These are phyloP conservation scores for Fusarium siculi DNA, from an alignment of 2,329 filamentous ascomycete species.

Conservation along the genomic window DNA sequence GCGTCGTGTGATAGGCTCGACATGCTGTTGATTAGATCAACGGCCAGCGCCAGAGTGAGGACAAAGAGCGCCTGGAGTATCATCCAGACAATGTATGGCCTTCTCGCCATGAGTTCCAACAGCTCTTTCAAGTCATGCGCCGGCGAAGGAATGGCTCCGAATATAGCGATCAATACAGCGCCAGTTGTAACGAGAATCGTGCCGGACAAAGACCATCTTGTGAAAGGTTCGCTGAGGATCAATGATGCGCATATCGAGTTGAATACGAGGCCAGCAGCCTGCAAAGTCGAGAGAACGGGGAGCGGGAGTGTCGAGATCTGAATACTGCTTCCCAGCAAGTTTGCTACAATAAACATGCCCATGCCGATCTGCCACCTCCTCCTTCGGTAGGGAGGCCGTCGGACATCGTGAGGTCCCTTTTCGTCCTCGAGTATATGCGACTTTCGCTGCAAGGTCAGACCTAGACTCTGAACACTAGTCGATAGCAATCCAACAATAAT, in stretches of 20 bases:
- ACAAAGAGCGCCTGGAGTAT: constrained; percentile 80
- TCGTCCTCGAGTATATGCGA: constrained; percentile 98
- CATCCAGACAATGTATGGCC: constrained; percentile 90
- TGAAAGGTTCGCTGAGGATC: constrained; percentile 93
- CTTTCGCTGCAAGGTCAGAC: constrained; percentile 95
- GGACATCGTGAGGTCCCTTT: constrained; percentile 80
- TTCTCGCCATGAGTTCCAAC: constrained; percentile 76
- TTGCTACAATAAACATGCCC: constrained; percentile 95
- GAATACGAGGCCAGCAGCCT: constrained; percentile 96
- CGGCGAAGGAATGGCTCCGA: constrained; percentile 92
- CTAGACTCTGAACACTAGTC: constrained; percentile 93
- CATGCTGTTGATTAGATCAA: constrained; percentile 65
- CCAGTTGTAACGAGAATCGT: constrained; percentile 88
- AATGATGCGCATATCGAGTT: constrained; percentile 97
- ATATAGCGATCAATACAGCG: constrained; percentile 91
- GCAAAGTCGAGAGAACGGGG: constrained; percentile 92
- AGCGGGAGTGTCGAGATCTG: constrained; percentile 97
- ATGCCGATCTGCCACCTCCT: constrained; percentile 97
- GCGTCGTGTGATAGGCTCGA: constrained; percentile 67
- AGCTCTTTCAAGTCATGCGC: constrained; percentile 89
- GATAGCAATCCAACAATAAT: constrained; percentile 93
- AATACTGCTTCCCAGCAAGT: constrained; percentile 93
- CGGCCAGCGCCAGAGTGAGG: constrained; percentile 70
- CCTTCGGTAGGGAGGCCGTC: constrained; percentile 87
- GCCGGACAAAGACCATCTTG: constrained; percentile 88